Evolutionary conservation across 2,329 filamentous ascomycete species (phyloP), one percentile per base, ranked within the genome.

Genomic region (Colletotrichum shisoi): DNA sequence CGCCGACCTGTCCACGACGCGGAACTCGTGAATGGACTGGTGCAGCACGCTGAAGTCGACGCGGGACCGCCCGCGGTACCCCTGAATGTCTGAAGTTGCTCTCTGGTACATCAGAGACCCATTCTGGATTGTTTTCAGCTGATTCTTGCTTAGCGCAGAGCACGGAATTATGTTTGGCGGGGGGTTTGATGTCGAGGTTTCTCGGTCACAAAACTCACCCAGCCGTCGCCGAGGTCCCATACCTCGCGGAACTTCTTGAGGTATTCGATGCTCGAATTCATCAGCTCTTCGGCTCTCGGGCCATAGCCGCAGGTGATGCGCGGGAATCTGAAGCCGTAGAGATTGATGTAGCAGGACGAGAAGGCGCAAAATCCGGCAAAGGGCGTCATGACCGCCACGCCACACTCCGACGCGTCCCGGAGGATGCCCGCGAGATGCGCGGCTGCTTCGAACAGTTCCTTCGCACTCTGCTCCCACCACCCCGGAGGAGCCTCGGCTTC

Each of bases 321-420:
- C 0, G 81, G 81, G 31, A 81, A 83, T 4, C 71, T 60, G 3
- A 72, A 74, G 2, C 79, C 73, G 63, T 82, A 82, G 0, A 79
- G 68, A 31, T 80, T 81, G 56, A 81, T 74, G 4, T 78, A 79
- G 1, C 78, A 79, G 0, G 80, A 80, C 0, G 80, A 81, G 44
- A 83, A 82, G 2, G 78, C 77, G 60, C 80, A 82, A n/a, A 82
- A 81, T 0, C 80, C 81, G 0, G 79, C 75, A 61, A 82, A 83
- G 0, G 80, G 81, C 0, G 79, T 81, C 65, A 76, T 73, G 0
- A 81, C 71, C 1, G 76, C 73, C 0, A 77, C 75, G 0, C 76
- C 78, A 4, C 76, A 78, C 9, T 79, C 77, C 0, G 74, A 76
- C 0, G 79, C 74, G 15, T 81, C 79, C n/a, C 75, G 73, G 0